Evolutionary conservation across 306 rosid species (phyloP), one percentile per base, ranked within the genome.

Genomic region (Cucumis hystrix): DNA sequence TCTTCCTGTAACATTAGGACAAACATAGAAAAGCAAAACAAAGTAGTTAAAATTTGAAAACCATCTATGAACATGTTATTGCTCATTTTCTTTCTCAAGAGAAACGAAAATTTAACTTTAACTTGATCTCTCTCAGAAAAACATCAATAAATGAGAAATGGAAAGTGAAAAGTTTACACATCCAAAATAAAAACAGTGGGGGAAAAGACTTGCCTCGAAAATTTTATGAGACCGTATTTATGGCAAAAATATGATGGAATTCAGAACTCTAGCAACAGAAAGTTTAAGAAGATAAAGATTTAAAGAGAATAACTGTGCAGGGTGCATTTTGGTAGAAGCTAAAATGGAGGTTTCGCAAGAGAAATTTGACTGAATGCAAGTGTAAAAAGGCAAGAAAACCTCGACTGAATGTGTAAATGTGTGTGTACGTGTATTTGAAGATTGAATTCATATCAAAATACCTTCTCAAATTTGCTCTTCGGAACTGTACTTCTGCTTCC

Each of bases 391-490:
- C 58, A 71, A 28, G 59, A 72, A 30, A 14, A 28, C 23, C 23
- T 7, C 37, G 11, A 2, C n/a, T n/a, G 1, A 40, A 20, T 8
- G 1, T 55, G 12, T n/a, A 17, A 3, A 37, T 17, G 16, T 39
- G 18, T 33, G 12, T n/a, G 39, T 4, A 37, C 16, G 16, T 37
- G 18, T 33, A 30, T 66, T 47, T 28, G 76, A 13, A 59, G 40
- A 17, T 21, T 58, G 76, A 78, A 83, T 52, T 82, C 76, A 78
- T 43, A 59, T 35, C 28, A 54, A 61, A 58, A 77, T 92, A 96
- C 99, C 97, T 82, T 88, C 57, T 83, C 90, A 41, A 79, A 59
- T 86, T 87, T 92, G 89, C 88, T 84, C 90, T 82, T 96, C 0
- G 15, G 65, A 80, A 52, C 79, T 63, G 87, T 73, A 70, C 79